Evolutionary conservation across 208 protist genomes (phyloP), one percentile per base, ranked within the genome.

Genomic region (Acanthamoeba culbertsoni): DNA sequence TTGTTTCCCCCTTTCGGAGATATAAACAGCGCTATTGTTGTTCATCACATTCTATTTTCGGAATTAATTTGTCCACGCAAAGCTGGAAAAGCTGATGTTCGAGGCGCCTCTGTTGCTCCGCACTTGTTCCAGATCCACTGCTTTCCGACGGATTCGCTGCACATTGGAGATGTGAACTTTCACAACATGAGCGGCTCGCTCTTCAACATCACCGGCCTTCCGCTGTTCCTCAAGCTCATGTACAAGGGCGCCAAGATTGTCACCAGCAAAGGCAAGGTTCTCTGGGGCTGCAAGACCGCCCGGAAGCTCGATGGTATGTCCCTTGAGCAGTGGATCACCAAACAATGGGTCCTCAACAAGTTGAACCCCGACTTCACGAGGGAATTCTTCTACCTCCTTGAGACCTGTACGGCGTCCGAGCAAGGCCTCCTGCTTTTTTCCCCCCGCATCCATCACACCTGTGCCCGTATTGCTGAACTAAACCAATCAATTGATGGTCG

Each of bases 331-430:
- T 84, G 73, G 73, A 48, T 84, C 42, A 2, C 1, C 28, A 20
- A 84, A 0, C 20, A 55, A 2, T 33, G 0, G 28, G 0, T 57
- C 43, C 73, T 84, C 73, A 57, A 57, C 43, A 84, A 75, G 65
- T 75, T 75, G 35, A 75, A 75, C 65, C 65, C 73, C 73, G 55
- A 84, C 73, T 84, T 84, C 43, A 84, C 73, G 14, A 23, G 73
- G 33, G 73, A 84, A 45, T 84, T 84, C 73, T 84, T 84, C 73
- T 84, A 84, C 43, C 73, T 84, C 26, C 73, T 84, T n/a, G 73
- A 84, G 73, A 84, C 43, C 10, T 84, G 73, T 84, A 84, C 73
- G 20, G 16, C 57, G 18, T 31, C 20, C 31, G 55, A 28, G 10
- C 59, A 6, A 12, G n/a, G 31, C 28, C 31, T 35, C 26, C 68